Base-by-base conservation (phyloP, 305 asterid genomes). In the Solanum hybrid region DNA sequence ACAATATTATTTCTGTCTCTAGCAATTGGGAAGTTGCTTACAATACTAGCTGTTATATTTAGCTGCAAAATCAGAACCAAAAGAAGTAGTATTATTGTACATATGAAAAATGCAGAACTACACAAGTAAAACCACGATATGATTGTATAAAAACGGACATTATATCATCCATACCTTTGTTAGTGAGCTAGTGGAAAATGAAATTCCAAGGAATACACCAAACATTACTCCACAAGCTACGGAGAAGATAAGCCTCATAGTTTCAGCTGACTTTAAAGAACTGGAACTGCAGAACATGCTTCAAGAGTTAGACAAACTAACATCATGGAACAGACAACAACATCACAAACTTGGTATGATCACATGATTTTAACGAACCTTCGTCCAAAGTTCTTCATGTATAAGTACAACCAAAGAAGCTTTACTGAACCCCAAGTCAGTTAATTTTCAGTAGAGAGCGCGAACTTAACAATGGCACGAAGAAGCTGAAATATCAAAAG, bases 131-230 rank as follows among this genome's bases (percentile, higher is more conserved):
- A 38, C 38, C 39, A 29, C 7, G 17, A 39, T 31, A 76, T 27
- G 26, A 26, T 29, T 27, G 75, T 31, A 77, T 41, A 1, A 41
- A 11, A 24, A 88, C 10, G 61, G 11, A 5, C 31, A 76, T 38
- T 57, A 41, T 17, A 57, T 57, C 70, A 57, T 89, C 36, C 31
- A 32, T 89, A 89, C 90, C 87, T 79, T 89, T 26, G 76, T 89
- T 33, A 83, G 26, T 51, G 90, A 78, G 15, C 76, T 68, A 39
- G 70, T 20, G 3, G 97, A 97, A 90, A 91, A 93, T 8, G 97
- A 93, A 82, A 93, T 91, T 92, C 99, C 99, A 32, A 96, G 45
- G 26, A 97, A 91, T 94, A 95, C 92, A 29, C 99, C 99, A 78
- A 95, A 91, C 91, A 92, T 68, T 6, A 93, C 91, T 84, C 97